Evolutionary conservation across 164 flowering plant species (phyloP).

Genomic region (Platanus orientalis): DNA sequence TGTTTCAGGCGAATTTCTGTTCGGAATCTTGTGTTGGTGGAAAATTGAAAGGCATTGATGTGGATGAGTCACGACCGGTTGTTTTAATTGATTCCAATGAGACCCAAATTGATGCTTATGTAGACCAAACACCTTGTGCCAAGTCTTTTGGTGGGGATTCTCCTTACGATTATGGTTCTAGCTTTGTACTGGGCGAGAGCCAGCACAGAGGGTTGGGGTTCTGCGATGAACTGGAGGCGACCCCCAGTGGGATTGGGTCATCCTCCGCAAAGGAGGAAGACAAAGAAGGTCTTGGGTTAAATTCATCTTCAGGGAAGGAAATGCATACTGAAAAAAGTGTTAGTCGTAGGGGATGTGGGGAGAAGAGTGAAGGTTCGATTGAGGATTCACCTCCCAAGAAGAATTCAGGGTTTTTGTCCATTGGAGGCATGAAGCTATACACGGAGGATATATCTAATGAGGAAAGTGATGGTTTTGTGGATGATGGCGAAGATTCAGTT

Average conservation of each 20-base stretch:
- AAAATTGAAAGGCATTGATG: conserved; percentile 10
- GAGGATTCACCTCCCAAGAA: conserved; percentile 22
- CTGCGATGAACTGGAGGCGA: conserved; percentile 35
- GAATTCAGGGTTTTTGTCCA: conserved; percentile 71
- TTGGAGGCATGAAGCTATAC: conserved; percentile 71
- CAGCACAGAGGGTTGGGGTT: conserved; percentile 67
- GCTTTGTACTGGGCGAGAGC: conserved; percentile 42
- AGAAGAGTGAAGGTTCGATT: conserved; percentile 17
- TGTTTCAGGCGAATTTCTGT: conserved; percentile 23
- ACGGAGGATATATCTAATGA: conserved; percentile 60
- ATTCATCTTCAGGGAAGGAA: conserved; percentile 30
- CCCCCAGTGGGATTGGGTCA: conserved; percentile 23
- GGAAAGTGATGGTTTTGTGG: conserved; percentile 42
- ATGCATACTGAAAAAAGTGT: conserved; percentile 18
- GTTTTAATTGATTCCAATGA: conserved; percentile 39
- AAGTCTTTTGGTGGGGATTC: conserved; percentile 21
- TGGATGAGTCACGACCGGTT: conserved; percentile 28
- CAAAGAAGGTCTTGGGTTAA: conserved; percentile 18
- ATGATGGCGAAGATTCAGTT: conserved; percentile 22
- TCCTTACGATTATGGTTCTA: conserved; percentile 43
- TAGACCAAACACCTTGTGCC: conserved; percentile 40
- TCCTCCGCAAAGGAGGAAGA: conserved; percentile 29
- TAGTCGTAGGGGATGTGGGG: conserved; percentile 4
- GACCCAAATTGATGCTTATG: conserved; percentile 39
- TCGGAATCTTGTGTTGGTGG: conserved; percentile 9